Base-by-base conservation (phyloP, 345 rosid genomes). In the Euclidium syriacum region DNA sequence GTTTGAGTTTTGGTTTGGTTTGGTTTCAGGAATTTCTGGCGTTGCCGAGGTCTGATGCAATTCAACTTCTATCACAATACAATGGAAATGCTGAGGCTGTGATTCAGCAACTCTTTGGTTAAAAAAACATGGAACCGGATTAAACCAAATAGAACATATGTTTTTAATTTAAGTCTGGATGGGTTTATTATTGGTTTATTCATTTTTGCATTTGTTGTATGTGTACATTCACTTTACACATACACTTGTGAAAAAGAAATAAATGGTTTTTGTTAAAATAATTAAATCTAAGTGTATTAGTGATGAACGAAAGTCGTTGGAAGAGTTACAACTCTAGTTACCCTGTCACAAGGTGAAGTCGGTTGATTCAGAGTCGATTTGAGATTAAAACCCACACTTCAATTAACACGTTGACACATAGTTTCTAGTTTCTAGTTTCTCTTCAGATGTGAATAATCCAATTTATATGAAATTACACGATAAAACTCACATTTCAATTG, bases 1-100 rank as follows among this genome's bases (percentile, higher is more conserved):
- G 17, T 39, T 18, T 6, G 4, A 5, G 52, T 40, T 5, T 40
- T 19, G 5, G 10, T 3, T 46, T 46, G 27, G 33, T 19, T 4
- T 24, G 14, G 68, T 12, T 71, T 73, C 86, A 92, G 98, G 98
- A 92, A 74, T 92, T 92, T 80, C 95, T 92, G 30, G 96, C 95
- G n/a, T 55, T 92, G 77, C 95, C 98, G 11, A 81, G 98, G 81
- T 89, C 95, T 12, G 95, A 89, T 64, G 96, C 98, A 24, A 92
- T 92, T 74, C 91, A 85, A 67, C 96, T 92, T 41, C 87, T 92
- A 25, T 82, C 87, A 14, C 94, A 89, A 71, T 83, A 87, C 77
- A 82, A 85, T 53, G 94, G 95, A 61, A 85, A 79, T 43, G 95
- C 96, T 0, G 96, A 92, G 73, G 77, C 84, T 17, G 95, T 79